Base-by-base conservation (phyloP, 495 filamentous ascomycete genomes). In the Penicillium dipodomyicola region DNA sequence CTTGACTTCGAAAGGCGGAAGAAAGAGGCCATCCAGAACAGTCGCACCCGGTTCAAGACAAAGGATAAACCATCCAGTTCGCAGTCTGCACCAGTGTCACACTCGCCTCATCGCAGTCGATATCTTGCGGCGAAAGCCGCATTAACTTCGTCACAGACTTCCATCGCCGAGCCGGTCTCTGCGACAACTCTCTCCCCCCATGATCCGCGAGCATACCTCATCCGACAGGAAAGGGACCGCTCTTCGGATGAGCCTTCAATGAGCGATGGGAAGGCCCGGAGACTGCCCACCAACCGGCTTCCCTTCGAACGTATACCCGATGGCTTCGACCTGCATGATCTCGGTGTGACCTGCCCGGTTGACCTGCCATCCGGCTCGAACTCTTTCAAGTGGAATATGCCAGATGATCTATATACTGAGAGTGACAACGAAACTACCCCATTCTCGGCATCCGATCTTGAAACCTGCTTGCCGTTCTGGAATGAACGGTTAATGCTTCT, bases 1-100 rank as follows among this genome's bases (percentile, higher is more conserved):
- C 62, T 77, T 14, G 76, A 77, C 20, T 77, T 77, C 42, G 76
- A 77, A 48, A 59, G 49, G 7, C 64, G 74, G n/a, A 77, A 78
- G 59, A 70, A 63, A 57, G 70, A 72, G 19, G 76, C 69, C 14
- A 75, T 72, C 12, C 55, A 65, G 41, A 55, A 53, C 29, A 57
- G 59, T 23, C 71, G 74, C 10, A 50, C 59, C 22, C 65, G 66
- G 10, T 54, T 54, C 2, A 56, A 33, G 6, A 54, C 42, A 5
- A 47, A 54, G 3, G 49, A 35, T 15, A 39, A 15, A 20, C 19
- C 41, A 14, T 47, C 58, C 8, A 53, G 30, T 17, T 54, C 58
- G 4, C 48, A 61, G 61, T 4, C 12, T 45, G 27, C n/a, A 19
- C 49, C 19, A 7, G 23, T 6, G 0, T 56, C 57, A n/a, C 58